Evolutionary conservation across 2,329 filamentous ascomycete species (phyloP).

Genomic region (Claviceps spartinae): DNA sequence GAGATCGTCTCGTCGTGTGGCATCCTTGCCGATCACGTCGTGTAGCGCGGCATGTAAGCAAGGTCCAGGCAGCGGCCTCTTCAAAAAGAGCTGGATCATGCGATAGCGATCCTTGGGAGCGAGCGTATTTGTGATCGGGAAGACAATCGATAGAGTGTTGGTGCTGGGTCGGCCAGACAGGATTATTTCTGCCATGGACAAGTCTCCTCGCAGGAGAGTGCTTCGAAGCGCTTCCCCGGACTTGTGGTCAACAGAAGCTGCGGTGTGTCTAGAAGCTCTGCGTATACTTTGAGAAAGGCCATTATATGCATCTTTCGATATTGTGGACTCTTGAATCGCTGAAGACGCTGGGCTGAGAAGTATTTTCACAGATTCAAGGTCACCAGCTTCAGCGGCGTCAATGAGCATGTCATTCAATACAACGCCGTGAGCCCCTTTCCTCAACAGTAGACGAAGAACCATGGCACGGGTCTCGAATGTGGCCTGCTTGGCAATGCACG

Average conservation of each 20-base stretch:
- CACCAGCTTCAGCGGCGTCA: constrained; percentile 33
- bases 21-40: constrained; percentile 35
- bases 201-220: constrained; percentile 32
- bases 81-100: constrained; percentile 36
- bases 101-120: constrained; percentile 28
- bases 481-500: constrained; percentile 33
- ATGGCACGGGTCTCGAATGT: constrained; percentile 29
- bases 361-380: constrained; percentile 32
- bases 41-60: constrained; percentile 36
- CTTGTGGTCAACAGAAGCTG: constrained; percentile 39
- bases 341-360: constrained; percentile 36
- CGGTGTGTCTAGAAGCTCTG: constrained; percentile 24
- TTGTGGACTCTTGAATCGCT: constrained; percentile 23
- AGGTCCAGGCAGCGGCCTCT: constrained; percentile 31
- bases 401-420: constrained; percentile 36
- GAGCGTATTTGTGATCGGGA: constrained; percentile 33
- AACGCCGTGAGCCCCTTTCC: constrained; percentile 34
- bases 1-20: constrained; percentile 32
- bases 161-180: constrained; percentile 32
- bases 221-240: constrained; percentile 36
- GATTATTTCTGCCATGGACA: constrained; percentile 30
- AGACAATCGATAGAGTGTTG: constrained; percentile 33
- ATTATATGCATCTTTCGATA: constrained; percentile 8
- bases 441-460: constrained; percentile 32
- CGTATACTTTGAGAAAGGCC: constrained; percentile 15